phyloP scores from a whole-genome alignment of 805 yeast species.

The Starmerella floris region DNA sequence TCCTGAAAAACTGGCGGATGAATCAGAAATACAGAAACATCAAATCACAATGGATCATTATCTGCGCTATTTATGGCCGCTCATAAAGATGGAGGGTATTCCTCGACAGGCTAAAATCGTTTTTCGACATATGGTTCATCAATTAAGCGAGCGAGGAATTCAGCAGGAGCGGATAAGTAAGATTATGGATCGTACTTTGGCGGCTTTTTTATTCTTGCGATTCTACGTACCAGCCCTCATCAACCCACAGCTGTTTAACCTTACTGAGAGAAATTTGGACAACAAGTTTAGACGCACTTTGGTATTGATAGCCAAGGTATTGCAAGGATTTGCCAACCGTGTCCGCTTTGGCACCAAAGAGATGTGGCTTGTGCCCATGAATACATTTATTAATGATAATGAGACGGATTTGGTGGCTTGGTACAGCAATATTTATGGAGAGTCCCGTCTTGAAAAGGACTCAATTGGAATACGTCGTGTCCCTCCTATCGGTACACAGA shows the following conservation, averaged over 20 bases:
- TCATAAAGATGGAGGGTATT: constrained; percentile 16
- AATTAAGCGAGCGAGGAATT: constrained; percentile 8
- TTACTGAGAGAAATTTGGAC: constrained; percentile 56
- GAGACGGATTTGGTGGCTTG: constrained; percentile 50
- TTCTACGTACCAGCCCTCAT: constrained; percentile 83
- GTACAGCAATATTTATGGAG: constrained; percentile 49
- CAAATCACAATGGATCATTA: constrained; percentile 37
- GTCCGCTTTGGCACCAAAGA: constrained; percentile 69
- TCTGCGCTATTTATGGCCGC: constrained; percentile 19
- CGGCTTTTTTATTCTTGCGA: constrained; percentile 73
- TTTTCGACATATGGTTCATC: constrained; percentile 13
- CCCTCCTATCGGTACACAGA: background rate
- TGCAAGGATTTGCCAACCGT: constrained; percentile 69
- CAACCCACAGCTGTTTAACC: constrained; percentile 73
- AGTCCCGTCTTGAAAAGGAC: background rate
- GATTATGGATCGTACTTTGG: constrained; percentile 51
- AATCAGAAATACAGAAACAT: constrained; percentile 33
- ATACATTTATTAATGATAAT: constrained; percentile 49
- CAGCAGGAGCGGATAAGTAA: background rate
- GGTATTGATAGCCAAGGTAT: constrained; percentile 60
- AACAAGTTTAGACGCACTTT: constrained; percentile 64
- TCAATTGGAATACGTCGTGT: background rate
- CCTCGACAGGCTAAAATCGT: constrained; percentile 21
- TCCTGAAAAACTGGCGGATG: constrained; percentile 42
- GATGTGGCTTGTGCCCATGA: constrained; percentile 61